Conservation (phyloP, 2,329 filamentous ascomycete genomes). For the Paecilomyces formosus region DNA sequence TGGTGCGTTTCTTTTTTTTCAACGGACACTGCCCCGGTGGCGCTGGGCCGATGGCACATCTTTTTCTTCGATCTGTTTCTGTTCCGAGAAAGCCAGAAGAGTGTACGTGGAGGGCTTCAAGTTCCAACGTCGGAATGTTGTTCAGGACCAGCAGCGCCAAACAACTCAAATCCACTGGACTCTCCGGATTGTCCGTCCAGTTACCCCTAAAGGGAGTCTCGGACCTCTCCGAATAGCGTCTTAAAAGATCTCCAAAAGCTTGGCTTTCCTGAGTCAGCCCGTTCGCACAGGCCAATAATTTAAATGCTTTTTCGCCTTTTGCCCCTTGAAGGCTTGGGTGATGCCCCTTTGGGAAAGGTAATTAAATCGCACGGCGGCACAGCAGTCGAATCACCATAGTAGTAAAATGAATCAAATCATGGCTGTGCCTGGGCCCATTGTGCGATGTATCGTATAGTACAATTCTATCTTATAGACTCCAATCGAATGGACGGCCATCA, state of each 20-base stretch:
- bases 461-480: too few relatives aligned
- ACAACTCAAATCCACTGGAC: not conserved
- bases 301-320: not conserved
- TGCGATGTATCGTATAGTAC: too few relatives aligned
- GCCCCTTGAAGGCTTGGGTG: not conserved
- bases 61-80: not conserved
- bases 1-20: not conserved
- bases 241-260: not conserved
- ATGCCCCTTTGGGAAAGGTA: not conserved
- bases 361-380: not conserved
- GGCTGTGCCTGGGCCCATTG: too few relatives aligned
- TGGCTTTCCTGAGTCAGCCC: not conserved
- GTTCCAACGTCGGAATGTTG: not conserved
- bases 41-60: not conserved
- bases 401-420: too few relatives aligned
- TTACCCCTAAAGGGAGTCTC: not conserved
- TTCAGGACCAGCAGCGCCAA: not conserved
- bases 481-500: not conserved
- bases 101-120: not conserved
- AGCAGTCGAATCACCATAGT: not conserved
- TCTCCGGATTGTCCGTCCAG: not conserved
- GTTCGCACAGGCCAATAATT: not conserved
- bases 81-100: not conserved
- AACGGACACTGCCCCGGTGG: not conserved
- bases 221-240: not conserved